These are phyloP conservation scores for Coniochaeta sp. DNA, from an alignment of 2,329 filamentous ascomycete genomes.

Conservation along the genomic window DNA sequence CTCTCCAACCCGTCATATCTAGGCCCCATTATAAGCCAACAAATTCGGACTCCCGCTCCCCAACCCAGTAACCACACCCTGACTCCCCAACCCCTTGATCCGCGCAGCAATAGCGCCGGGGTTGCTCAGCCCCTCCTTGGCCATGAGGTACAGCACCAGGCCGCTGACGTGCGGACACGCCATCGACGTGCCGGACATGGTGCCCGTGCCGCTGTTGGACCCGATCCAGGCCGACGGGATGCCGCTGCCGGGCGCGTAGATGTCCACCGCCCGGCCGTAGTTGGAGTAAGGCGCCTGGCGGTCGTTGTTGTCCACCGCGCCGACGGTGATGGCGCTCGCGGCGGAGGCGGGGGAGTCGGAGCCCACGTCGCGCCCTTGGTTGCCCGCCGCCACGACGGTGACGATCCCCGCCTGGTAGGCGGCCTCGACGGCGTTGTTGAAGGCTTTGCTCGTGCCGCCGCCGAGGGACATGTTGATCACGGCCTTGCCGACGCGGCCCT, in stretches of 20 bases:
- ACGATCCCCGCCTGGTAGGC: constrained; percentile 27
- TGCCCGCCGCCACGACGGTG: constrained; percentile 34
- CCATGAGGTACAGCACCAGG: constrained; percentile 47
- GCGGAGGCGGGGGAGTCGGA: constrained; percentile 26
- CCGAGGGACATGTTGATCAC: constrained; percentile 5
- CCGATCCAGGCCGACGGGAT: constrained; percentile 36
- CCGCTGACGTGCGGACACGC: constrained; percentile 54
- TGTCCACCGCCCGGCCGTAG: constrained; percentile 34
- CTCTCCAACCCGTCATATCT: not conserved
- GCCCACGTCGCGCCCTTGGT: constrained; percentile 11
- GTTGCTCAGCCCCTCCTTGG: constrained; percentile 5
- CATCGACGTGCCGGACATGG: constrained; percentile 55
- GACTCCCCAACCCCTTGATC: constrained; percentile 8
- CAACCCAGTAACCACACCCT: constrained; percentile 7
- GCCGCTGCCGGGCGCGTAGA: constrained; percentile 36
- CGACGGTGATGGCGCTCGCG: constrained; percentile 33
- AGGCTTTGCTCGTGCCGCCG: constrained; percentile 12
- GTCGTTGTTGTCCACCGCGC: constrained; percentile 25
- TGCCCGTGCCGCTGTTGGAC: constrained; percentile 21
- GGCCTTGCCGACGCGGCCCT: constrained; percentile 1
- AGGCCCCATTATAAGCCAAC: constrained; percentile 15
- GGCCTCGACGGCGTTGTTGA: constrained; percentile 30
- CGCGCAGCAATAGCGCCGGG: constrained; percentile 5
- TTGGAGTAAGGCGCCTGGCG: constrained; percentile 33
- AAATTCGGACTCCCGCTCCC: constrained; percentile 14